Evolutionary conservation across 208 protist genomes (phyloP), one percentile per base, ranked within the genome.

Genomic region (Leishmania mexicana): DNA sequence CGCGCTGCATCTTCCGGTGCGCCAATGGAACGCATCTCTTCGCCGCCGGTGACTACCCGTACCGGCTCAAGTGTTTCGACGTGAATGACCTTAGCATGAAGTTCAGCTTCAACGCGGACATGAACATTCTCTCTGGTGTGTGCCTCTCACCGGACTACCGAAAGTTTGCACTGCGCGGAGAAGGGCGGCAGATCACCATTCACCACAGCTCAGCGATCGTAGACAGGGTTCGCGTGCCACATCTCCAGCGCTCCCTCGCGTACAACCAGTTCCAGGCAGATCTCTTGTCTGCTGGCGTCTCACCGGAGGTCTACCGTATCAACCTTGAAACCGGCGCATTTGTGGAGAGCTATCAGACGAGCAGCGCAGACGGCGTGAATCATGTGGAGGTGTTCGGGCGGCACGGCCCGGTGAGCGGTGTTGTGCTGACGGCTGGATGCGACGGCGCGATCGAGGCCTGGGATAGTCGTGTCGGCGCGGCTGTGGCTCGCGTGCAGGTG

Each of bases 21-120:
- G 87, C 88, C 31, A 96, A 97, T 78, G 94, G 94, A 62, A 95
- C 94, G 24, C 86, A 97, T 78, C 90, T 98, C 38, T 97, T 97
- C 79, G 90, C 91, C 54, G 92, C 93, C 31, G 95, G 95, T 31
- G 94, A 97, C 75, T 98, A 98, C 81, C 94, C 94, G 38, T 92
- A 95, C 75, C 91, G 94, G 8, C 87, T 97, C 68, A 97, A 97
- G 88, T 97, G 94, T 79, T 97, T 95, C 81, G 94, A 97, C 77
- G 92, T 97, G 28, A 95, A 96, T 79, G 89, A 98, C 76, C 88
- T 98, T 11, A 96, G 91, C 83, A 96, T 97, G 93, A 98, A 98
- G 87, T 98, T 95, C 80, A 94, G 89, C 77, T 97, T 96, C 79
- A 95, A 97, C 80, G 93, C 92, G 38, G 95, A 98, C 76, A 97